Percentiles rank a stretch among this genome's conserved stretches.
Conservation (phyloP, 2,329 filamentous ascomycete species). For the Dendrostoma leiphaemia region DNA sequence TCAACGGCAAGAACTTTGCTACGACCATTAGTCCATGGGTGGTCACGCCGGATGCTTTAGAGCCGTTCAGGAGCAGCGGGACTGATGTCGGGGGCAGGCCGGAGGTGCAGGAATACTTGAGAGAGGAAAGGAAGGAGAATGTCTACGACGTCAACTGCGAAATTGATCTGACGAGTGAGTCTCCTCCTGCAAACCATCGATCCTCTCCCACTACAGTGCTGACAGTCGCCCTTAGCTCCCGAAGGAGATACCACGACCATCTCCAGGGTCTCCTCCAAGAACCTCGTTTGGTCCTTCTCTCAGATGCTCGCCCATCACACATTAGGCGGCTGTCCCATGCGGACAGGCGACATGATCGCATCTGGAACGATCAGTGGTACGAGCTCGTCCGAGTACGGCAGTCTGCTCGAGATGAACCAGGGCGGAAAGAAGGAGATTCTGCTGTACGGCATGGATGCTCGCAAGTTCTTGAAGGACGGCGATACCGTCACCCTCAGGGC, state of each 20-base stretch:
- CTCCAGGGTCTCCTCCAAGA: conserved; percentile 57
- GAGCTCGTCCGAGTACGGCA: conserved; percentile 35
- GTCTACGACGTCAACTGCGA: conserved; percentile 70
- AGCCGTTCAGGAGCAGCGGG: conserved; percentile 43
- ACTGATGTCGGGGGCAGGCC: conserved; percentile 30
- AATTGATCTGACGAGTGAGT: conserved; percentile 60
- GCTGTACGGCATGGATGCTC: conserved; percentile 37
- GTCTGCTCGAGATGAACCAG: conserved; percentile 44
- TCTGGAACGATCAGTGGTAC: conserved; percentile 70
- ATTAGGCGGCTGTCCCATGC: conserved; percentile 72
- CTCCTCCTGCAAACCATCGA: background rate
- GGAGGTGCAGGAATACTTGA: conserved; percentile 45
- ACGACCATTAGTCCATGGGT: conserved; percentile 79
- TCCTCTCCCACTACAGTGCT: too few relatives aligned
- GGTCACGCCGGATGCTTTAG: conserved; percentile 72
- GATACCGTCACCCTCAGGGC: conserved; percentile 42
- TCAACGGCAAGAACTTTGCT: conserved; percentile 81
- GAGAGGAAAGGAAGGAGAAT: conserved; percentile 55
- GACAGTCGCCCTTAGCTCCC: conserved; percentile 25
- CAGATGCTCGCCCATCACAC: conserved; percentile 83
- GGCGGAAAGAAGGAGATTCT: conserved; percentile 43
- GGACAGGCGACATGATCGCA: conserved; percentile 71
- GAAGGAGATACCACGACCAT: conserved; percentile 56
- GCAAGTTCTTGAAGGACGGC: conserved; percentile 45
- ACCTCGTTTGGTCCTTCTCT: conserved; percentile 78